Percentiles rank a stretch among this genome's conserved stretches.
These are phyloP conservation scores for Hanseniaspora guilliermondii DNA, from an alignment of 805 yeast genomes.

Conservation along the genomic window DNA sequence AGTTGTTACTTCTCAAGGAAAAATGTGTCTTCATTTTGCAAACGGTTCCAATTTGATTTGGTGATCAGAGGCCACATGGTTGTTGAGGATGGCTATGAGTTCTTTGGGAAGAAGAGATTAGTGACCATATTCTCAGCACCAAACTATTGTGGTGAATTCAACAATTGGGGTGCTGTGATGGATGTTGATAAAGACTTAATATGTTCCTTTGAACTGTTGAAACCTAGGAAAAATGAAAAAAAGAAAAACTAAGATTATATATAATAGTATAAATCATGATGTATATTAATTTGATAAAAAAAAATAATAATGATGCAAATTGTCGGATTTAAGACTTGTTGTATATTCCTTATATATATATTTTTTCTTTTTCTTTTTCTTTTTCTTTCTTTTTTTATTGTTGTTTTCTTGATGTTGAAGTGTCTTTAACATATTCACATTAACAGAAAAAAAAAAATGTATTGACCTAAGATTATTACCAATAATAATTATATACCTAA, in stretches of 20 bases:
- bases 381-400: background rate
- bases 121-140: constrained; percentile 78
- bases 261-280: background rate
- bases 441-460: too few relatives aligned
- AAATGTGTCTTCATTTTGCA: constrained; percentile 58
- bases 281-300: too few relatives aligned
- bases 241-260: background rate
- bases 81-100: constrained; percentile 79
- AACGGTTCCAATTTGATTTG: constrained; percentile 57
- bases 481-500: too few relatives aligned
- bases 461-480: too few relatives aligned
- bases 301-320: too few relatives aligned
- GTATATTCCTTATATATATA: too few relatives aligned
- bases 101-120: constrained; percentile 57
- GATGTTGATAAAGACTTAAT: constrained; percentile 83
- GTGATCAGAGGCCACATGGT: constrained; percentile 82
- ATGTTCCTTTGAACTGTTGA: constrained; percentile 67
- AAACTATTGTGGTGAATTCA: constrained; percentile 43
- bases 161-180: constrained; percentile 98
- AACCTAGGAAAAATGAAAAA: constrained; percentile 32
- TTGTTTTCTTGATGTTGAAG: too few relatives aligned
- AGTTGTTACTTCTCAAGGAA: constrained; percentile 64
- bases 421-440: too few relatives aligned
- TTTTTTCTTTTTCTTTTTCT: background rate
- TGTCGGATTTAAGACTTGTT: too few relatives aligned